These are phyloP conservation scores for Angomonas ambiguus DNA, from an alignment of 208 protist species.

Conservation along the genomic window DNA sequence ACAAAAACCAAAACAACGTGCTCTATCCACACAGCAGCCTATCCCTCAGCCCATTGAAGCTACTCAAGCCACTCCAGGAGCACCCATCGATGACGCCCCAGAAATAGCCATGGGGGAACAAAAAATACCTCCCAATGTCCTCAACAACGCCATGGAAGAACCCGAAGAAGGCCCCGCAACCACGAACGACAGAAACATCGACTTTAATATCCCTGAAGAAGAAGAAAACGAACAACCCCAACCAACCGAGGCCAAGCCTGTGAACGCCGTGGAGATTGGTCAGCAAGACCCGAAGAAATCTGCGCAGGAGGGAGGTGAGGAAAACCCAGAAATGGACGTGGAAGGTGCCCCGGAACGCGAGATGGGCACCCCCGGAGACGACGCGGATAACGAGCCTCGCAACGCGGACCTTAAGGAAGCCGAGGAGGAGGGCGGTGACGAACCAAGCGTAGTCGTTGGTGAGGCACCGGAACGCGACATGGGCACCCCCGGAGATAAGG, in stretches of 20 bases:
- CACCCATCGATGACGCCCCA: background rate
- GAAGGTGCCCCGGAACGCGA: background rate
- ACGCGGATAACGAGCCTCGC: background rate
- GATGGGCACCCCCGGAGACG: background rate
- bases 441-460: background rate
- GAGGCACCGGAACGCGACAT: background rate
- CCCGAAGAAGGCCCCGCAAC: background rate
- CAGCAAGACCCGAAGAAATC: background rate
- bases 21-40: background rate
- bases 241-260: background rate
- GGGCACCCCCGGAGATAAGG: background rate
- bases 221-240: background rate
- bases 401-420: background rate
- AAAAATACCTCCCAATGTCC: slow-evolving; percentile 6
- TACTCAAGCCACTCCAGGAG: background rate
- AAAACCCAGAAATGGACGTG: background rate
- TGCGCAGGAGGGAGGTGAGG: background rate
- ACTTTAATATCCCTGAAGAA: background rate
- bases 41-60: background rate
- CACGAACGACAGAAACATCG: background rate
- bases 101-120: slow-evolving; percentile 21
- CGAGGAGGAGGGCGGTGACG: background rate
- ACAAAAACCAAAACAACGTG: background rate
- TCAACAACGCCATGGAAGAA: background rate
- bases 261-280: background rate